Evolutionary conservation across 2,329 filamentous ascomycete species (phyloP).

Genomic region (Trichoderma aggressivum): DNA sequence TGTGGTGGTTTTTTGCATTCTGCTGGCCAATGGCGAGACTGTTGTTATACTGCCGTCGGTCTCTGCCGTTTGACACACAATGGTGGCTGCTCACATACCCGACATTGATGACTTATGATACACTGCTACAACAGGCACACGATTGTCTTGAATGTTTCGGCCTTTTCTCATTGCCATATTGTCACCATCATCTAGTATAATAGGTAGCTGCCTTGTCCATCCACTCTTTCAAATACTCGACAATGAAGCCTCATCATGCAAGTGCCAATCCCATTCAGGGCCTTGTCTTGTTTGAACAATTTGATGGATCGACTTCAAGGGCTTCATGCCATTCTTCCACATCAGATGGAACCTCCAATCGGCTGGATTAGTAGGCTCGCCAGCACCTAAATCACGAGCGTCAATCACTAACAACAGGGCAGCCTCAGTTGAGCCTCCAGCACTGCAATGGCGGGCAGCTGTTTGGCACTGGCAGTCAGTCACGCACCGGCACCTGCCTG

Average conservation of each 20-base stretch:
- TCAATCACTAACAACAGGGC: neutral
- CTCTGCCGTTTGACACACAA: neutral
- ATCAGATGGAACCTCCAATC: neutral
- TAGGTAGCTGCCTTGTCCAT: neutral
- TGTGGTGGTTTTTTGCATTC: neutral
- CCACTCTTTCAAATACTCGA: neutral
- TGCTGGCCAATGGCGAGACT: neutral
- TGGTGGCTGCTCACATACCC: neutral
- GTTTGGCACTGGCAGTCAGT: constrained; percentile 11
- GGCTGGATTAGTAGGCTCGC: neutral
- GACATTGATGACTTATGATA: neutral
- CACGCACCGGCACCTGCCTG: constrained; percentile 1
- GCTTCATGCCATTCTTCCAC: neutral
- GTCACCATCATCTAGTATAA: neutral
- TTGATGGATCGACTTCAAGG: neutral
- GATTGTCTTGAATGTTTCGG: neutral
- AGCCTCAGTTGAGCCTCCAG: neutral
- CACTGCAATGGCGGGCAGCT: neutral
- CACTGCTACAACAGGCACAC: neutral
- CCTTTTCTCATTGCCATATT: neutral
- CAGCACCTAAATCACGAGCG: neutral
- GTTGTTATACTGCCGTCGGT: neutral
- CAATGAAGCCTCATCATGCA: neutral
- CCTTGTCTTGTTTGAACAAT: neutral
- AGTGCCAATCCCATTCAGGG: neutral